Percentiles rank a stretch among this genome's conserved stretches.
phyloP scores from a whole-genome alignment of 495 filamentous ascomycete genomes.

The Wilcoxina mikolae region DNA sequence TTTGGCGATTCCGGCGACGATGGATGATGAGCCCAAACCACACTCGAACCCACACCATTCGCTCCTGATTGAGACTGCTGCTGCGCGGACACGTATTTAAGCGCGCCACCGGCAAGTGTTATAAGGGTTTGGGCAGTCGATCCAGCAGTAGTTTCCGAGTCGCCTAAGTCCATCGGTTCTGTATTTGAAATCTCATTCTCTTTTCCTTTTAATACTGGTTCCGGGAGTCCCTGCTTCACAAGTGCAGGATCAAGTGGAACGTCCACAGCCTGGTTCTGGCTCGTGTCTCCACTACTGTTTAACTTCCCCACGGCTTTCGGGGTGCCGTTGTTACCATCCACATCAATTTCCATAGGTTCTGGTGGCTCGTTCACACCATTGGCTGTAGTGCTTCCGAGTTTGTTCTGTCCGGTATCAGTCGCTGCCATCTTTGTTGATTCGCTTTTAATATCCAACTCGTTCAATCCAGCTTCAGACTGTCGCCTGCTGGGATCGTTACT shows the following conservation, averaged over 20 bases:
- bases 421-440: conserved; percentile 5
- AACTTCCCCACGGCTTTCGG: not conserved
- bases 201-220: conserved; percentile 5
- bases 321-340: not conserved
- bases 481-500: not conserved
- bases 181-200: conserved; percentile 2
- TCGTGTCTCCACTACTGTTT: not conserved
- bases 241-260: conserved; percentile 4
- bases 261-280: not conserved
- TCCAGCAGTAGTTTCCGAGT: not conserved
- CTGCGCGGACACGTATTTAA: conserved; percentile 8
- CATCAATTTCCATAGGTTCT: conserved; percentile 24
- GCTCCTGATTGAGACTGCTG: conserved; percentile 13
- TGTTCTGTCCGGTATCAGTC: conserved; percentile 10
- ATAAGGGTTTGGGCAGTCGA: conserved; percentile 23
- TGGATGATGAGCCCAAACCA: conserved; percentile 11
- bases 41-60: conserved; percentile 10
- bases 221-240: not conserved
- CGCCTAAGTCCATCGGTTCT: not conserved
- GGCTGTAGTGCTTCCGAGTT: no score
- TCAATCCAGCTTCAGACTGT: no score
- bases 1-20: conserved; percentile 19
- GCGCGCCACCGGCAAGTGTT: conserved; percentile 21
- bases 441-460: not conserved
- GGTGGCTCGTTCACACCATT: no score